Evolutionary conservation across 169 alveolate genomes (phyloP).

Genomic region (Cryptosporidium ryanae): DNA sequence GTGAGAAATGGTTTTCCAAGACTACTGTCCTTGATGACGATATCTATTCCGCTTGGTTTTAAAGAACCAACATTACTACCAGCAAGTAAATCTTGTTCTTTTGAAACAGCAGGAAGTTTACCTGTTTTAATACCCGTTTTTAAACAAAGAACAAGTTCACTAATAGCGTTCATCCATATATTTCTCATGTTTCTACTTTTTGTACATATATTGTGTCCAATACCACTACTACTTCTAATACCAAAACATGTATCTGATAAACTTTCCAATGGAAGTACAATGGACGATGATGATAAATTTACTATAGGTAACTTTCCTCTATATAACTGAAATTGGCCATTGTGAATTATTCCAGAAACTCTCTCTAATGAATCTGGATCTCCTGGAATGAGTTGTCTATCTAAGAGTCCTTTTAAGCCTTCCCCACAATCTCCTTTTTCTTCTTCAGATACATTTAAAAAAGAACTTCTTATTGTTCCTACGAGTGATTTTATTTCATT

Average conservation of each 20-base stretch:
- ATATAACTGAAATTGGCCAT: constrained; percentile 42
- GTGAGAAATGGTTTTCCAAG: constrained; percentile 65
- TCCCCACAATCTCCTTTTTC: constrained; percentile 54
- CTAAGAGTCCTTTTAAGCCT: constrained; percentile 58
- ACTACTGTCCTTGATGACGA: constrained; percentile 52
- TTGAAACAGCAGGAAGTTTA: constrained; percentile 53
- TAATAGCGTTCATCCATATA: constrained; percentile 58
- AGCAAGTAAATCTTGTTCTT: constrained; percentile 56
- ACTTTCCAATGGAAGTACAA: constrained; percentile 42
- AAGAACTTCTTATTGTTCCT: constrained; percentile 69
- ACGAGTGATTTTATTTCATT: constrained; percentile 64
- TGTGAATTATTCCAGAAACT: constrained; percentile 65
- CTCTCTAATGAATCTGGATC: constrained; percentile 73
- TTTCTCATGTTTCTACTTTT: constrained; percentile 59
- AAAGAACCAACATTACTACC: constrained; percentile 60
- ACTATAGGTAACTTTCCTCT: constrained; percentile 63
- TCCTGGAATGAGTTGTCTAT: constrained; percentile 66
- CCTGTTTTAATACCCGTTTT: constrained; percentile 62
- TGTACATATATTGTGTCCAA: constrained; percentile 55
- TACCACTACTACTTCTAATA: constrained; percentile 53
- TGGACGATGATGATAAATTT: constrained; percentile 41
- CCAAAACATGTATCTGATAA: constrained; percentile 60
- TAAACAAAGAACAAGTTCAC: constrained; percentile 56
- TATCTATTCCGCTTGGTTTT: constrained; percentile 46
- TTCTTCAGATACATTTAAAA: constrained; percentile 37